phyloP scores from a whole-genome alignment of 2,329 filamentous ascomycete species.

The Cytospora piceae region DNA sequence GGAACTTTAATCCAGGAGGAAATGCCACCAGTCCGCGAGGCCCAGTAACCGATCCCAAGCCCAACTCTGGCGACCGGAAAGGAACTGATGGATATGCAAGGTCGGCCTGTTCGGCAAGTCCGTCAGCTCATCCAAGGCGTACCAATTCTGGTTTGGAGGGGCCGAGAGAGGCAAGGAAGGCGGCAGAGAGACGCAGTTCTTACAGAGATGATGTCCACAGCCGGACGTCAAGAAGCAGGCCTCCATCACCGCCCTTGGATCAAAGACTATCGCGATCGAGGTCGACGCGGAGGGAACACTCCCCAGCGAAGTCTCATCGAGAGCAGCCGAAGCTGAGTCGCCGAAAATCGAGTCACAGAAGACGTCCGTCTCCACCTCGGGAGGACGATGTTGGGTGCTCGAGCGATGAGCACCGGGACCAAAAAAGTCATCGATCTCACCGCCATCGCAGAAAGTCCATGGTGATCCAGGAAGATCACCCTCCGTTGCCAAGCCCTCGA shows the following conservation, averaged over 20 bases:
- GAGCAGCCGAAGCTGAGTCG: slow-evolving; percentile 35
- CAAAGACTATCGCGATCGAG: slow-evolving; percentile 36
- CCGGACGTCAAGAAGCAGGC: slow-evolving; percentile 27
- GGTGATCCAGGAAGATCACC: slow-evolving; percentile 42
- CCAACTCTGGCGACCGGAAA: slow-evolving; percentile 31
- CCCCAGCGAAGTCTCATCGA: slow-evolving; percentile 36
- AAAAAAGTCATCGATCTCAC: slow-evolving; percentile 37
- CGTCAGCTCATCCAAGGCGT: slow-evolving; percentile 39
- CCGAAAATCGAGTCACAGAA: slow-evolving; percentile 37
- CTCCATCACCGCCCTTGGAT: slow-evolving; percentile 31
- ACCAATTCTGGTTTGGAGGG: slow-evolving; percentile 37
- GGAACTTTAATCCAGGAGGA: slow-evolving; percentile 36
- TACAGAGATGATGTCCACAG: slow-evolving; percentile 29
- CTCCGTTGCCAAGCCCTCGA: slow-evolving; percentile 30
- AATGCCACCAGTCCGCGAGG: slow-evolving; percentile 26
- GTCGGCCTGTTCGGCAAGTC: slow-evolving; percentile 29
- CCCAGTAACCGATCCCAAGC: slow-evolving; percentile 5
- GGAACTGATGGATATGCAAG: slow-evolving; percentile 21
- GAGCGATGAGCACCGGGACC: slow-evolving; percentile 42
- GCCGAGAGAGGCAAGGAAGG: slow-evolving; percentile 27
- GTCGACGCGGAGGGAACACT: slow-evolving; percentile 39
- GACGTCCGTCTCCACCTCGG: slow-evolving; percentile 34
- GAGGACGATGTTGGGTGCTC: slow-evolving; percentile 43
- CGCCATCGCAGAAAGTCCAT: slow-evolving; percentile 42
- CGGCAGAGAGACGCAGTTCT: slow-evolving; percentile 25